Base-by-base conservation (phyloP, 345 rosid genomes). In the Mallotus nudiflorus region DNA sequence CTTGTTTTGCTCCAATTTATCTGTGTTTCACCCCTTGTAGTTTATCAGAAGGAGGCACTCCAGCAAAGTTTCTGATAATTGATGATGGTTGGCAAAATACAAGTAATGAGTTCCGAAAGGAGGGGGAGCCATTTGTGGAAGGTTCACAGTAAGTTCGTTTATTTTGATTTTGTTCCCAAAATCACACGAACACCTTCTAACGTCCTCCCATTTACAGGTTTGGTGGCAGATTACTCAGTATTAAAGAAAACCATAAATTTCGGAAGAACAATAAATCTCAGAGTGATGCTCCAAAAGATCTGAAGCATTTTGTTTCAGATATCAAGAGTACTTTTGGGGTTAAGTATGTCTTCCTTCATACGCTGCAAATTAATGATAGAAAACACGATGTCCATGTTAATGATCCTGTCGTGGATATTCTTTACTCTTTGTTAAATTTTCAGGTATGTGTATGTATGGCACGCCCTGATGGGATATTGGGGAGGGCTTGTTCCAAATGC, bases 11-110 rank as follows among this genome's bases (percentile, higher is more conserved):
- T 65, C 10, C 20, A 11, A 24, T 9, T 25, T 33, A 5, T 33
- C 27, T 13, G 16, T 74, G 12, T 67, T 33, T 20, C 53, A 28
- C 35, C 45, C 45, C n/a, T 13, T 77, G 5, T 45, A 86, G 88
- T 65, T 83, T 87, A 74, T 85, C 83, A 0, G 53, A 80, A 45
- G 91, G 87, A 71, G 88, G 88, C 63, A 85, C 87, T 52, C 87
- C 87, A 5, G 84, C 87, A 66, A 84, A 59, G 73, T 83, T 84
- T 70, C 54, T 84, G 75, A 82, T 87, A 45, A 83, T 87, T 69
- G 91, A 82, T 78, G 87, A 87, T 69, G 88, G 91, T 12, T 84
- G 91, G 91, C 91, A 84, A 72, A 85, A 87, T 56, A 81, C 83
- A 11, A 62, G 46, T 62, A 86, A 84, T 39, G 87, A 84, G 69